Conservation (phyloP, 805 yeast species). For the Grigorovia humatica region DNA sequence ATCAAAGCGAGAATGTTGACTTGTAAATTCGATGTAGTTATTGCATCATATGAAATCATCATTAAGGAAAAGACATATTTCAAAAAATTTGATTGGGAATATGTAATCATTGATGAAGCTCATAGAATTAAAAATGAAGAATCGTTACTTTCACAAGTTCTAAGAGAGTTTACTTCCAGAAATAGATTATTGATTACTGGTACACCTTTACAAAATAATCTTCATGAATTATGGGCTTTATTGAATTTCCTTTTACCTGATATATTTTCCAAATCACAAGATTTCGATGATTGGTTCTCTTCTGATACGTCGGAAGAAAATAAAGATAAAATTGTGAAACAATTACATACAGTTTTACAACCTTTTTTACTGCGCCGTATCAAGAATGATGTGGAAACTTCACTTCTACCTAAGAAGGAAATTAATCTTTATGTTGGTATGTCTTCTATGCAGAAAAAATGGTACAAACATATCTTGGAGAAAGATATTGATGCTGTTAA, state of each 20-base stretch:
- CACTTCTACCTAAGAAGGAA: slow-evolving; percentile 66
- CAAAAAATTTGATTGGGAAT: slow-evolving; percentile 63
- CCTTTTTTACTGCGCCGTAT: slow-evolving; percentile 72
- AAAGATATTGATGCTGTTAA: slow-evolving; percentile 79
- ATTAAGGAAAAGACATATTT: slow-evolving; percentile 62
- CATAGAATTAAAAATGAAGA: slow-evolving; percentile 76
- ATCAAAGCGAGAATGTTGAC: slow-evolving; percentile 40
- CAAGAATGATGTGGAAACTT: slow-evolving; percentile 70
- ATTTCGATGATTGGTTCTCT: slow-evolving; percentile 69
- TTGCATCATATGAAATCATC: slow-evolving; percentile 68
- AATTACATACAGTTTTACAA: slow-evolving; percentile 62
- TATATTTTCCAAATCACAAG: slow-evolving; percentile 63
- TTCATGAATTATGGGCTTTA: slow-evolving; percentile 76
- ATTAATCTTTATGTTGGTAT: slow-evolving; percentile 64
- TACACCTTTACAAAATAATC: slow-evolving; percentile 71
- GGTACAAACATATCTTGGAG: slow-evolving; percentile 70
- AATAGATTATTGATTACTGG: slow-evolving; percentile 71
- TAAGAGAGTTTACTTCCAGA: slow-evolving; percentile 59
- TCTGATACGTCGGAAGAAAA: slow-evolving; percentile 31
- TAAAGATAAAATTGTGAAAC: slow-evolving; percentile 49
- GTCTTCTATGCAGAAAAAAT: slow-evolving; percentile 65
- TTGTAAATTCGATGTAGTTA: slow-evolving; percentile 63
- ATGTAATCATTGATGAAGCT: slow-evolving; percentile 69
- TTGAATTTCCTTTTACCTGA: slow-evolving; percentile 70
- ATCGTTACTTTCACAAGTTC: slow-evolving; percentile 59